A percentile compares a stretch with the other conserved stretches of the same genome.
These are phyloP conservation scores for Strigomonas galati DNA, from an alignment of 208 protist species.

Conservation along the genomic window DNA sequence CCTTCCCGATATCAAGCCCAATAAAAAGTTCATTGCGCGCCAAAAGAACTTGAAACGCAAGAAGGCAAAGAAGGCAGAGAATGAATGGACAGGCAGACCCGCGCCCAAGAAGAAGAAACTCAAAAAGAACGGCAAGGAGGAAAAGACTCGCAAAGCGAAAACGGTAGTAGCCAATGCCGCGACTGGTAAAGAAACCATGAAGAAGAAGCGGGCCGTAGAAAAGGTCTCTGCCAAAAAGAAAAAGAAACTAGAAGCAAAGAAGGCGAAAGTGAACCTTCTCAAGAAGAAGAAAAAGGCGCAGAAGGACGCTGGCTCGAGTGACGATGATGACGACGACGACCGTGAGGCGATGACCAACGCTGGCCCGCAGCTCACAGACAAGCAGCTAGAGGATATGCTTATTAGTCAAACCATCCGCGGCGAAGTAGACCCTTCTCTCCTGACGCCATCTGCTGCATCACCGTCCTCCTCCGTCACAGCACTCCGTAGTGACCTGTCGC, in stretches of 20 bases:
- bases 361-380: neutral
- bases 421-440: slow-evolving; percentile 6
- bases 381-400: slow-evolving; percentile 38
- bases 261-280: neutral
- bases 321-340: neutral
- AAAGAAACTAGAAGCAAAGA: slow-evolving; percentile 21
- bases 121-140: slow-evolving; percentile 11
- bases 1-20: slow-evolving; percentile 39
- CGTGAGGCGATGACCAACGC: neutral
- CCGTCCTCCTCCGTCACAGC: neutral
- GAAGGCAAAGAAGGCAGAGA: slow-evolving; percentile 16
- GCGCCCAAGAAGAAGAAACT: slow-evolving; percentile 14
- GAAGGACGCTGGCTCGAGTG: neutral
- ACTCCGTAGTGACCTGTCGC: slow-evolving; percentile 25
- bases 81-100: slow-evolving; percentile 5
- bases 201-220: slow-evolving; percentile 45
- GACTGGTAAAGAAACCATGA: slow-evolving; percentile 52
- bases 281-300: neutral
- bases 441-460: neutral
- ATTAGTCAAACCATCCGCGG: slow-evolving; percentile 59
- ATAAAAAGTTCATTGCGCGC: slow-evolving; percentile 62
- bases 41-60: slow-evolving; percentile 42
- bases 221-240: slow-evolving; percentile 27
- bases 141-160: slow-evolving; percentile 29
- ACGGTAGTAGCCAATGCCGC: slow-evolving; percentile 33